Percentiles rank a stretch among this genome's conserved stretches.
Evolutionary conservation across 257 asterid species (phyloP).

Genomic region (Parsonsia alboflavescens): DNA sequence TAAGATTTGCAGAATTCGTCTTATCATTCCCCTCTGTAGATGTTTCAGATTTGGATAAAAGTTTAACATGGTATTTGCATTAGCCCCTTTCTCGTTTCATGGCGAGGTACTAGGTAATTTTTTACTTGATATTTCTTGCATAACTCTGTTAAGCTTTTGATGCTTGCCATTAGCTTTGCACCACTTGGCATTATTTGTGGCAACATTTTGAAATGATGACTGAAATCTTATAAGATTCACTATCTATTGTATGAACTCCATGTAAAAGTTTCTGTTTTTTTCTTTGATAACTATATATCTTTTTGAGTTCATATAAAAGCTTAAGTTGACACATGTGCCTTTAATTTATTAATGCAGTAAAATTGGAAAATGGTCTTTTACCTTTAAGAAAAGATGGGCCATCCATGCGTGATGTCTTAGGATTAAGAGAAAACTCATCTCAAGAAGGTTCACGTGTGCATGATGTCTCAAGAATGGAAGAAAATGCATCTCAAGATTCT

Average conservation of each 20-base stretch:
- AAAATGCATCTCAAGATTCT: slow-evolving; percentile 19
- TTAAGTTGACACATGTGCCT: neutral
- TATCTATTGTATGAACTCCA: neutral
- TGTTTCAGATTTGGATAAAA: neutral
- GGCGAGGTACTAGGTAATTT: neutral
- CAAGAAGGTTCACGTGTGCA: slow-evolving; percentile 2
- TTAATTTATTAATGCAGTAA: slow-evolving; percentile 18
- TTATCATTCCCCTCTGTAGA: neutral
- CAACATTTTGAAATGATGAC: neutral
- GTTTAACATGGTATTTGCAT: neutral
- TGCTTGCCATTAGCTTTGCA: neutral
- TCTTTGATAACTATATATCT: neutral
- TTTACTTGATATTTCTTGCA: neutral
- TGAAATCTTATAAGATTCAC: neutral
- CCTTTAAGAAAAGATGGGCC: slow-evolving; percentile 26
- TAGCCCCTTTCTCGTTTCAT: neutral
- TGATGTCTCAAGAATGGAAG: slow-evolving; percentile 9
- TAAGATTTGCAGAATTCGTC: slow-evolving; percentile 20
- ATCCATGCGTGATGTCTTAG: neutral
- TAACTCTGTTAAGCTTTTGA: neutral
- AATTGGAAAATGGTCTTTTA: slow-evolving; percentile 33
- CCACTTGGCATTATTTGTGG: neutral
- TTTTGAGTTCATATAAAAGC: neutral
- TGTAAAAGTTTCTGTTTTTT: too few relatives aligned
- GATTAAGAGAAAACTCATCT: slow-evolving; percentile 15